These are phyloP conservation scores for Ceriops zippeliana DNA, from an alignment of 345 rosid species.

Conservation along the genomic window DNA sequence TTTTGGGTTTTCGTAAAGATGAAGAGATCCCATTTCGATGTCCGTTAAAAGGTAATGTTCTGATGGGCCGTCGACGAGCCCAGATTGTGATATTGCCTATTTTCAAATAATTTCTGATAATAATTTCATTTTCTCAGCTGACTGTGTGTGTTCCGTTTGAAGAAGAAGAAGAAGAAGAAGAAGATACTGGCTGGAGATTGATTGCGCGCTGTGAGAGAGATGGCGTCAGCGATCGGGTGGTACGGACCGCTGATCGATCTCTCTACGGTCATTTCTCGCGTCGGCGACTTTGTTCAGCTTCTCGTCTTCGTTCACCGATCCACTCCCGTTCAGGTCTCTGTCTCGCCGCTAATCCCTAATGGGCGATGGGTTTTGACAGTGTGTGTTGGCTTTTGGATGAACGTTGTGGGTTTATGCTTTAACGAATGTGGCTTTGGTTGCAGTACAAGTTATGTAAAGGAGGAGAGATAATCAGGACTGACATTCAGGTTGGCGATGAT, in stretches of 20 bases:
- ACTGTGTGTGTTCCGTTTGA: no score
- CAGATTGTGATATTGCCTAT: no score
- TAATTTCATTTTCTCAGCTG: no score
- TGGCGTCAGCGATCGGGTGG: slow-evolving; percentile 43
- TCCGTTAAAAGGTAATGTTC: no score
- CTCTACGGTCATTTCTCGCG: slow-evolving; percentile 34
- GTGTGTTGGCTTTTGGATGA: no score
- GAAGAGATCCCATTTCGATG: no score
- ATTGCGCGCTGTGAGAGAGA: not conserved
- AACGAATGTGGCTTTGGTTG: not conserved
- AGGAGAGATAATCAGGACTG: slow-evolving; percentile 46
- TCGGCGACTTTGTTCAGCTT: slow-evolving; percentile 58
- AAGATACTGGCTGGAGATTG: not conserved
- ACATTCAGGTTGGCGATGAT: slow-evolving; percentile 59
- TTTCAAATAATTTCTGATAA: no score
- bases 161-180: not conserved
- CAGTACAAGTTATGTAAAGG: slow-evolving; percentile 48
- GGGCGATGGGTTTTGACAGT: not conserved
- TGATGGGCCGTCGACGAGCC: no score
- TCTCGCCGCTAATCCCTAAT: no score
- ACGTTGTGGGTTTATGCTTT: no score
- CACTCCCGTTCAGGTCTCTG: slow-evolving; percentile 46
- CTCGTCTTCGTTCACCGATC: slow-evolving; percentile 50
- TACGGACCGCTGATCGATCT: slow-evolving; percentile 56
- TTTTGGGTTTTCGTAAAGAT: no score